Evolutionary conservation across 148 eudicot genomes (phyloP).

Genomic region (Rhododendron vialii): DNA sequence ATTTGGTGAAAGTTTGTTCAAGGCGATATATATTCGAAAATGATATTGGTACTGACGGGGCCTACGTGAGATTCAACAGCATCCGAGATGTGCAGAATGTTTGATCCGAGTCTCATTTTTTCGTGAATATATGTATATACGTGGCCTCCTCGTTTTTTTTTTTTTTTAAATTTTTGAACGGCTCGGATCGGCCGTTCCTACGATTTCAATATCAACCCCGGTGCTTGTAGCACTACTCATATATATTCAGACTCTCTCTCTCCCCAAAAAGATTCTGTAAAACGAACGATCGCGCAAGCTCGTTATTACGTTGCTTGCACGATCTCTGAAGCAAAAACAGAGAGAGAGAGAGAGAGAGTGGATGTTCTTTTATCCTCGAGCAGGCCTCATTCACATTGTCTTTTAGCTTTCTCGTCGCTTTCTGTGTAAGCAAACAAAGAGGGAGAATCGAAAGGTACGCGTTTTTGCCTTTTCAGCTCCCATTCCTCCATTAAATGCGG

Average conservation of each 20-base stretch:
- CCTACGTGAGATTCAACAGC: no score
- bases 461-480: conserved; percentile 8
- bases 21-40: not conserved
- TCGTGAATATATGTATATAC: no score
- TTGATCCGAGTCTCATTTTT: no score
- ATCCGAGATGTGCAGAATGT: no score
- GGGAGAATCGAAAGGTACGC: conserved; percentile 5
- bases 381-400: conserved; percentile 15
- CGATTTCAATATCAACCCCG: no score
- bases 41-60: no score
- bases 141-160: no score
- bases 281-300: not conserved
- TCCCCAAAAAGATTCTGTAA: not conserved
- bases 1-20: not conserved
- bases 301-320: conserved; percentile 27
- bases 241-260: not conserved
- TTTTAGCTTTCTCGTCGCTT: conserved; percentile 24
- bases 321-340: conserved; percentile 18
- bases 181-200: no score
- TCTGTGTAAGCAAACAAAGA: conserved; percentile 14
- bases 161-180: no score
- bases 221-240: no score
- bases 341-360: not conserved
- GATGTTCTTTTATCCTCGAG: not conserved
- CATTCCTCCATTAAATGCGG: conserved; percentile 1